Base-by-base conservation (phyloP, 306 rosid genomes). In the Vicia sativa region DNA sequence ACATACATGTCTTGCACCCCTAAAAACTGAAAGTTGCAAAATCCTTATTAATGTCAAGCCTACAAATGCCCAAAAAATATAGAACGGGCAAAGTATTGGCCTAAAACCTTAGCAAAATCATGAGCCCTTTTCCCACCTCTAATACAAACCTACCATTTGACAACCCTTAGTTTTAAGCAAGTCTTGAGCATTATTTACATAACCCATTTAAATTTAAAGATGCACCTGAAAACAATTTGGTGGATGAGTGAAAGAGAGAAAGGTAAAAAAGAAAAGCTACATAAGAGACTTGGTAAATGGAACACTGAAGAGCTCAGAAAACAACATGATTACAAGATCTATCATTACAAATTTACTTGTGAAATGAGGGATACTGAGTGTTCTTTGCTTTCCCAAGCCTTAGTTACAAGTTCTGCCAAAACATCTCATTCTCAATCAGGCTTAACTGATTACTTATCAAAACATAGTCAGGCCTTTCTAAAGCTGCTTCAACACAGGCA, bases 301-400 rank as follows among this genome's bases (percentile, higher is more conserved):
- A 18, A 13, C 59, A 69, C 44, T 28, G 15, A 69, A 31, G 57
- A 46, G 75, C 19, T 49, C 7, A 62, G 54, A 50, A 46, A 62
- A 29, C 21, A 49, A 23, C 63, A 35, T 14, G 70, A 50, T 61
- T 37, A 49, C 62, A 49, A 23, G 25, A 46, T 62, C 53, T 21
- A 35, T 31, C 23, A 34, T 10, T 53, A 19, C 44, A 48, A 61
- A 75, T 43, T 42, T 29, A 8, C 55, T 19, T 11, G 56, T 49
- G 29, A 74, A 43, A 58, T 9, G 54, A 66, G 62, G 67, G 67
- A 56, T 57, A 18, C 10, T 16, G 25, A 54, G 18, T 21, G 39
- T 31, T 57, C 63, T 56, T 13, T 43, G 42, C 58, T 44, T 43
- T 43, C 14, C 60, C 49, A 54, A 54, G 5, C 28, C 12, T 42